Conservation (phyloP, 176 grass and related monocot genomes). For the Cymbopogon citratus region DNA sequence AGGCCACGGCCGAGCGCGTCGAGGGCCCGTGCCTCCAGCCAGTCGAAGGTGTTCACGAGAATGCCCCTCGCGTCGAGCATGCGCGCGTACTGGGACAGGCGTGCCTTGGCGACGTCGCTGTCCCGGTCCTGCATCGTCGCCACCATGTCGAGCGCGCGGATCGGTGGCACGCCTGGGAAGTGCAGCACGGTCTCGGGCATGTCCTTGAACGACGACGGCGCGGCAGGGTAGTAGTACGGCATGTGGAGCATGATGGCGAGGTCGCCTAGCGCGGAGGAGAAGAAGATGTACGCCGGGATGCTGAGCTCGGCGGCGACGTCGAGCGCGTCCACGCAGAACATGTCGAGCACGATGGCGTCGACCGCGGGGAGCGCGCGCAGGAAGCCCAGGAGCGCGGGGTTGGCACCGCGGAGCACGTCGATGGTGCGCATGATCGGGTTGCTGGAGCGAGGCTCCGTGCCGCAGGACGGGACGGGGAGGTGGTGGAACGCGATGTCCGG, state of each 20-base stretch:
- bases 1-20: background rate
- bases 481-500: background rate
- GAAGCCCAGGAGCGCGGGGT: background rate
- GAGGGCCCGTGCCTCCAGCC: background rate
- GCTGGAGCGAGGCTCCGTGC: background rate
- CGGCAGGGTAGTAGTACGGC: background rate
- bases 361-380: background rate
- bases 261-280: slow-evolving; percentile 14
- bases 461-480: background rate
- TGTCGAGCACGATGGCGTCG: slow-evolving; percentile 49
- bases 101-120: background rate
- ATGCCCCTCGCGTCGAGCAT: background rate
- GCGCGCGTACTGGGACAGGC: background rate
- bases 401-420: background rate
- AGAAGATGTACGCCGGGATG: slow-evolving; percentile 37
- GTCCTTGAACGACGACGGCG: background rate
- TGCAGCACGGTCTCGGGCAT: background rate
- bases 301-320: slow-evolving; percentile 37
- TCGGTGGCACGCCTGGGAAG: slow-evolving; percentile 1
- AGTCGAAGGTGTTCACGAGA: background rate
- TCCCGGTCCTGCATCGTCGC: background rate
- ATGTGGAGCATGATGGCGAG: slow-evolving; percentile 22
- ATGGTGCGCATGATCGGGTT: background rate
- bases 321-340: slow-evolving; percentile 39
- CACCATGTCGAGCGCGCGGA: background rate